A percentile compares a stretch with the other conserved stretches of the same genome.
phyloP scores from a whole-genome alignment of 179 eudicot genomes.

The Camellia oleifera region DNA sequence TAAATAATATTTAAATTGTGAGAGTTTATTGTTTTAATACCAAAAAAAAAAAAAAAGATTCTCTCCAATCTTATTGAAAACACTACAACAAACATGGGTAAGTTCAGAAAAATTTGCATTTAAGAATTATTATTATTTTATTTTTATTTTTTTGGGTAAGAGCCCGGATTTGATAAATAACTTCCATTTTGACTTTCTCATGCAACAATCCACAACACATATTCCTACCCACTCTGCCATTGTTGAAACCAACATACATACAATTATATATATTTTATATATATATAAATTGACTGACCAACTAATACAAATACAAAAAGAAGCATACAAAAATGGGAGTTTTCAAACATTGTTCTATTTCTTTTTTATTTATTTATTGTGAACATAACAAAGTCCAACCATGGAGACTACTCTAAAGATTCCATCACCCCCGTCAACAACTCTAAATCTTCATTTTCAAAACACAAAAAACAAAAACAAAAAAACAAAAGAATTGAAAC shows the following conservation, averaged over 20 bases:
- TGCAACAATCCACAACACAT: constrained; percentile 28
- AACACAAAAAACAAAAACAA: not conserved
- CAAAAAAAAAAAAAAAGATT: too few species aligned
- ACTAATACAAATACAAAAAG: constrained; percentile 4
- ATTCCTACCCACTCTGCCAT: constrained; percentile 25
- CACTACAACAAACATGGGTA: too few species aligned
- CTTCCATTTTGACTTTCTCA: constrained; percentile 22
- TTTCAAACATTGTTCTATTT: constrained; percentile 11
- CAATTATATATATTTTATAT: not conserved
- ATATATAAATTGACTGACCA: constrained; percentile 7
- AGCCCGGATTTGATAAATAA: too few species aligned
- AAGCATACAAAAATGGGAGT: constrained; percentile 20
- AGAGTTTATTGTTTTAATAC: too few species aligned
- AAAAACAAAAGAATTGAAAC: not conserved
- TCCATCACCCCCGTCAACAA: not conserved
- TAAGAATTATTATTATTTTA: too few species aligned
- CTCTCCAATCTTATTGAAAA: too few species aligned
- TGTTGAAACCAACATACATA: constrained; percentile 12
- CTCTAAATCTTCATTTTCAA: not conserved
- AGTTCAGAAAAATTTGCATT: too few species aligned
- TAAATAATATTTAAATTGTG: too few species aligned
- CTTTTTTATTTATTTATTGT: not conserved
- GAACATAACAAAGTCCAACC: constrained; percentile 10
- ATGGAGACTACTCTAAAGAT: not conserved
- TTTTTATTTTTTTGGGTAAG: not conserved